phyloP scores from a whole-genome alignment of 169 alveolate genomes.

The Plasmodium yoelii region DNA sequence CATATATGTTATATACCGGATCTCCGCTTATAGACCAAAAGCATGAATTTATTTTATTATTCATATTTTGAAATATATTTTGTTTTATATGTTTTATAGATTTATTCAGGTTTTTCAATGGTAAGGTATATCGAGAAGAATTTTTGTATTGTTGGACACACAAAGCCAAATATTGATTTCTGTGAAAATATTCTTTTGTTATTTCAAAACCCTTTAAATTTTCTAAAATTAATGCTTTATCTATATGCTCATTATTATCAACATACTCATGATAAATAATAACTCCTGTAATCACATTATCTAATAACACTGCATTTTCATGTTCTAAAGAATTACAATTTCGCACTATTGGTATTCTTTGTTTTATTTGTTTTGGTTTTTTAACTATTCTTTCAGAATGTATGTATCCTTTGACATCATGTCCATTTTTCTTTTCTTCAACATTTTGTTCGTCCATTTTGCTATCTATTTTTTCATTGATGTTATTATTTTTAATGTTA shows the following conservation, averaged over 20 bases:
- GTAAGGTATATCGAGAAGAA: conserved; percentile 47
- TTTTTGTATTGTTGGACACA: conserved; percentile 51
- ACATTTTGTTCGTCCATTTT: not conserved
- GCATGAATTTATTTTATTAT: not conserved
- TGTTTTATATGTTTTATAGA: conserved; percentile 39
- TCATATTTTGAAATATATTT: conserved; percentile 28
- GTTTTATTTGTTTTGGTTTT: conserved; percentile 38
- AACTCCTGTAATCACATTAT: conserved; percentile 63
- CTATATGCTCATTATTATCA: conserved; percentile 7
- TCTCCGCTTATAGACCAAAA: conserved; percentile 72
- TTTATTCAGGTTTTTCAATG: conserved; percentile 44
- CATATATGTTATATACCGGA: conserved; percentile 75
- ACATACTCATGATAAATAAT: conserved; percentile 47
- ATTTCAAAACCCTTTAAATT: conserved; percentile 67
- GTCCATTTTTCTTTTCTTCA: conserved; percentile 9
- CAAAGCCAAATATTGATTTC: conserved; percentile 55
- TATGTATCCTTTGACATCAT: conserved; percentile 64
- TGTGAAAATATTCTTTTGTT: conserved; percentile 41
- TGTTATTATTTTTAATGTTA: conserved; percentile 9
- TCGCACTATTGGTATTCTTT: conserved; percentile 21
- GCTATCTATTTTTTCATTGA: conserved; percentile 16
- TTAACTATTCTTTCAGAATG: conserved; percentile 73
- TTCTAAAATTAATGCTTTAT: conserved; percentile 31
- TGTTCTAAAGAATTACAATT: conserved; percentile 45
- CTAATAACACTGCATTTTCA: conserved; percentile 42